Evolutionary conservation across 768 basidiomycete species (phyloP).

Genomic region (Phallus indusiatus): DNA sequence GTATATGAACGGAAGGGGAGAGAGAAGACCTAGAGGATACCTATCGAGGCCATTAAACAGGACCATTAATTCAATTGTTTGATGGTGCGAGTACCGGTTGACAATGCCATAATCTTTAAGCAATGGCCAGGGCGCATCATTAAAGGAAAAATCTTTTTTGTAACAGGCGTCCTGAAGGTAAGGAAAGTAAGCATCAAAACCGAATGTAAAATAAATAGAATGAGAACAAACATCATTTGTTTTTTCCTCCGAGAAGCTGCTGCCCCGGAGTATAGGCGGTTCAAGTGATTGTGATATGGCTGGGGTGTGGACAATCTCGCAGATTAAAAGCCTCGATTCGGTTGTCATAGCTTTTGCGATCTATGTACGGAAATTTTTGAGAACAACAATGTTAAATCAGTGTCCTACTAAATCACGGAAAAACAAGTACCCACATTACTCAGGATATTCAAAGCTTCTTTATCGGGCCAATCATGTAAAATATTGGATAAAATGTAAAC

Average conservation of each 20-base stretch:
- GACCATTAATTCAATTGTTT: constrained; percentile 4
- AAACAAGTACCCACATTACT: not conserved
- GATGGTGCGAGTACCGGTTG: constrained; percentile 4
- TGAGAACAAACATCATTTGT: too few species aligned
- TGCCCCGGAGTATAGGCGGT: not conserved
- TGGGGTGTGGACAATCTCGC: not conserved
- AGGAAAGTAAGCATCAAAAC: not conserved
- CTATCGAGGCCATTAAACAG: constrained; percentile 2
- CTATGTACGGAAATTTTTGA: not conserved
- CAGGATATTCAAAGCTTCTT: not conserved
- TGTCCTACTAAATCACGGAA: not conserved
- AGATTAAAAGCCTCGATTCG: constrained; percentile 3
- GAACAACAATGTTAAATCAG: not conserved
- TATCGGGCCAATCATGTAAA: constrained; percentile 5
- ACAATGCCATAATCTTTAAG: constrained; percentile 5
- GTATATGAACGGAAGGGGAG: not conserved
- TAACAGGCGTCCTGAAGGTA: not conserved
- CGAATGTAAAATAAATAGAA: not conserved
- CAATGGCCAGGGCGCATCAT: constrained; percentile 5
- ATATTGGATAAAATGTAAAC: constrained; percentile 5
- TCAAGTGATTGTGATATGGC: not conserved
- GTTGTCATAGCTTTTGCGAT: constrained; percentile 8
- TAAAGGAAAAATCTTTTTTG: not conserved
- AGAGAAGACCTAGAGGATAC: not conserved
- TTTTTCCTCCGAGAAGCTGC: not conserved